Evolutionary conservation across 768 basidiomycete species (phyloP).

Genomic region (Pleurotus cornucopiae): DNA sequence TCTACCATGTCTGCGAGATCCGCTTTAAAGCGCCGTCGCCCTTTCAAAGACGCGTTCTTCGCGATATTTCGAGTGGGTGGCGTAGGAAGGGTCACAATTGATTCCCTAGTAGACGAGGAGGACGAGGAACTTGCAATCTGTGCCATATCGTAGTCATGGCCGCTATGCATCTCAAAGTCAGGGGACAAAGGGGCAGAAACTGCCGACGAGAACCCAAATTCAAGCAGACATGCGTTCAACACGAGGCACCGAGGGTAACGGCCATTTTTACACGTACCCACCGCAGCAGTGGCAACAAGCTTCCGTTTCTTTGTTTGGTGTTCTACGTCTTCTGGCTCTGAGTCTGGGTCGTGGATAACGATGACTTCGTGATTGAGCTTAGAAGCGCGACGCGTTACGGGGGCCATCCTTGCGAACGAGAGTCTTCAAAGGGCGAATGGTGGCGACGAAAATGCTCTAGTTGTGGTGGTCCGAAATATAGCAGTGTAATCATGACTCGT

Average conservation of each 20-base stretch:
- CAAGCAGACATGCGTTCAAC: conserved; percentile 9
- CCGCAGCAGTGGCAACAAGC: background rate
- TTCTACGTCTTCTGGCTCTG: conserved; percentile 13
- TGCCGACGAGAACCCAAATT: background rate
- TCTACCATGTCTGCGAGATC: conserved; percentile 48
- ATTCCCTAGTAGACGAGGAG: too few species aligned
- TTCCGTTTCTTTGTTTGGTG: conserved; percentile 12
- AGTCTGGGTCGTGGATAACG: conserved; percentile 15
- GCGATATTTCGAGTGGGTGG: background rate
- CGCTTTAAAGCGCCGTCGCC: conserved; percentile 51
- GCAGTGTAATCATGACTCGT: too few species aligned
- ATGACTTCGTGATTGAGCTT: conserved; percentile 7
- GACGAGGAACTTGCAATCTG: too few species aligned
- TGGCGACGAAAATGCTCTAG: too few species aligned
- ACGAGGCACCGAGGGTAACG: conserved; percentile 10
- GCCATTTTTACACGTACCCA: conserved; percentile 19
- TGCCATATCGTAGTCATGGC: too few species aligned
- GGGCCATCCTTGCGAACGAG: background rate
- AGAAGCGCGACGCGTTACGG: background rate
- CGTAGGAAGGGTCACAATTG: too few species aligned
- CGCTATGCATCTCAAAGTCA: background rate
- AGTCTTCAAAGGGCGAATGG: too few species aligned
- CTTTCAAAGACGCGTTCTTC: conserved; percentile 47
- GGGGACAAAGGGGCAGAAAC: background rate
- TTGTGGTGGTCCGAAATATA: too few species aligned